Conservation (phyloP, 2,329 filamentous ascomycete species). For the Raffaelea deltoideospora region DNA sequence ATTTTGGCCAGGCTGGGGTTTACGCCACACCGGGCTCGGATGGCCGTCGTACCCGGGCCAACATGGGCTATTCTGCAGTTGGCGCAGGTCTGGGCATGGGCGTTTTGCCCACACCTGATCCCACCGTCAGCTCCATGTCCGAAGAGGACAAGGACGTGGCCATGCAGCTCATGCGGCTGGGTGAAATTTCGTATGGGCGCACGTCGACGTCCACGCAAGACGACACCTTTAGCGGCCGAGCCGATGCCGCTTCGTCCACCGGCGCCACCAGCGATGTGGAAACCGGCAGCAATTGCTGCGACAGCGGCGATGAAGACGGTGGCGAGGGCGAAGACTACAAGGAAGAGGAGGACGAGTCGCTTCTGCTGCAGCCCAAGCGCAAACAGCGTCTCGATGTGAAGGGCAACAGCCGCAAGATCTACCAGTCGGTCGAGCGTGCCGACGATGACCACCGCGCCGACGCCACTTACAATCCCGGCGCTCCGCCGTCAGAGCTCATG, state of each 20-base stretch:
- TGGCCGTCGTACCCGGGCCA: conserved; percentile 50
- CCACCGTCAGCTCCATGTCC: conserved; percentile 95
- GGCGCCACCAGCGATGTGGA: conserved; percentile 71
- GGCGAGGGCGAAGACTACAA: conserved; percentile 17
- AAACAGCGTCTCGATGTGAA: conserved; percentile 38
- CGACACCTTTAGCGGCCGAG: conserved; percentile 81
- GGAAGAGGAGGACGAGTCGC: conserved; percentile 45
- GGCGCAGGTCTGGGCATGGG: conserved; percentile 24
- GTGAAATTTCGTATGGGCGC: conserved; percentile 82
- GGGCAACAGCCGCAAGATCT: conserved; percentile 29
- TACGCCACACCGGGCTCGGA: conserved; percentile 50
- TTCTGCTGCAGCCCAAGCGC: conserved; percentile 30
- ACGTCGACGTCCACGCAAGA: conserved; percentile 88
- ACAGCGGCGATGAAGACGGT: conserved; percentile 38
- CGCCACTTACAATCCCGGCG: conserved; percentile 32
- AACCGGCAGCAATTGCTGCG: conserved; percentile 56
- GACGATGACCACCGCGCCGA: conserved; percentile 42
- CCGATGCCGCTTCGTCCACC: conserved; percentile 71
- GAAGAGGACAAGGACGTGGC: conserved; percentile 91
- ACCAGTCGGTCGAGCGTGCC: conserved; percentile 30
- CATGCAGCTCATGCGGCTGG: conserved; percentile 88
- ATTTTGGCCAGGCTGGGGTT: conserved; percentile 36
- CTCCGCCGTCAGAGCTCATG: conserved; percentile 13
- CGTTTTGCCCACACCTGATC: conserved; percentile 82
- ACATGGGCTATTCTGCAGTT: conserved; percentile 41